Base-by-base conservation (phyloP, 2,329 filamentous ascomycete species). In the Colletotrichum tamarilloi region DNA sequence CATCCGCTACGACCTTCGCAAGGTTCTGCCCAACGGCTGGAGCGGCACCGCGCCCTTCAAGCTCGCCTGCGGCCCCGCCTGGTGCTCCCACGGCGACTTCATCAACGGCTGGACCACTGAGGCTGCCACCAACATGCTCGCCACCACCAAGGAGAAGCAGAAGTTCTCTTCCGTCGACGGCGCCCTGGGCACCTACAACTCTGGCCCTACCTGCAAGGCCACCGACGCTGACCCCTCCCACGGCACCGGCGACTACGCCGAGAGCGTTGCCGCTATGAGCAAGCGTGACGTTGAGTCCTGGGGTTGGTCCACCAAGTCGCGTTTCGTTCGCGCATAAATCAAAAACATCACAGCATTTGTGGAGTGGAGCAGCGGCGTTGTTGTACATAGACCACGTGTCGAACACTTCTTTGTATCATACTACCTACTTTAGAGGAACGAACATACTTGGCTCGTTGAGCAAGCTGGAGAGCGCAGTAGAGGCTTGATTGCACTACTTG, bases 31-130 rank as follows among this genome's bases (percentile, higher is more conserved):
- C 4, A 77, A 83, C 56, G 85, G 85, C 30, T 87, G 85, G 85
- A 79, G 72, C 56, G 85, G 86, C 58, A 78, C 77, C 0, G 81
- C 85, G 1, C 86, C 85, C 1, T 75, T 87, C 58, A 82, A 85
- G 79, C 81, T 86, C 0, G 79, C 85, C 1, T 85, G 81, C 72
- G 84, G 83, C 0, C 75, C 78, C 11, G 81, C 83, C 0, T 86
- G 80, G 77, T 84, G 83, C 80, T 81, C 79, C 9, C 85, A 87
- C 76, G 85, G 85, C 7, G 85, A 87, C 76, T 87, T 87, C 71
- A 85, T 87, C 78, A 86, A 86, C 58, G 85, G 81, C n/a, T 87
- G 85, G 85, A 79, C 82, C 8, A 75, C 77, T n/a, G 84, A 86
- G 65, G 81, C 80, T 0, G 83, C 83, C 0, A 1, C 76, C 70